Base-by-base conservation (phyloP, 129 eudicot species). In the Arctium minus region DNA sequence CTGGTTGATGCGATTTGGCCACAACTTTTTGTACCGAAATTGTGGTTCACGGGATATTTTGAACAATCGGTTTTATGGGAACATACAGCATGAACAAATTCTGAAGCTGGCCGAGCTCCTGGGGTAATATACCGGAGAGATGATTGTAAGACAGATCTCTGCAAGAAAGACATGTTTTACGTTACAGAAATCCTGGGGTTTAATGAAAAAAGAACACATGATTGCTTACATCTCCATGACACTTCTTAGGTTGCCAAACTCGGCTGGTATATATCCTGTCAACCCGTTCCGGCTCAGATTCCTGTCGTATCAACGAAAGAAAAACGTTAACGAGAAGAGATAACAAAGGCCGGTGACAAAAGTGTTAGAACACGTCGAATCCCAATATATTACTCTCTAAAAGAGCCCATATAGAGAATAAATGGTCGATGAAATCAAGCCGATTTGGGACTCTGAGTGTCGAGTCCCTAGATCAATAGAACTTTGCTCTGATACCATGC, bases 241-340 rank as follows among this genome's bases (percentile, higher is more conserved):
- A 53, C 99, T 96, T 85, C 98, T 88, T 72, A 96, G 84, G 82
- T 96, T 96, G 38, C 99, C 95, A 80, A 96, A 96, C 87, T 96
- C 99, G 8, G 96, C 92, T 22, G 99, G 99, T 79, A 96, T 88
- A 75, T 72, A 53, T 15, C 98, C 98, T 0, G 88, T 84, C 80
- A 96, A 60, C 78, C 70, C 82, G 38, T 96, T 96, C 75, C 86
- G 88, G 85, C 99, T 96, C 80, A 96, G 84, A 88, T 96, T 92
- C 80, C 99, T 96, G 76, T 36, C 3, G 10, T 11, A 6, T 22
- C 42, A 70, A 70, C 15, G 50, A 11, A 82, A 65, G 37, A 27
- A 36, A 40, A 35, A 37, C 13, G 8, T 8, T 64, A 78, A 35
- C 3, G 36, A 33, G 36, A 29, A 35, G 74, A 9, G n/a, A 72